Conservation (phyloP, 1,284 basidiomycete genomes). For the Cryptococcus floricola region DNA sequence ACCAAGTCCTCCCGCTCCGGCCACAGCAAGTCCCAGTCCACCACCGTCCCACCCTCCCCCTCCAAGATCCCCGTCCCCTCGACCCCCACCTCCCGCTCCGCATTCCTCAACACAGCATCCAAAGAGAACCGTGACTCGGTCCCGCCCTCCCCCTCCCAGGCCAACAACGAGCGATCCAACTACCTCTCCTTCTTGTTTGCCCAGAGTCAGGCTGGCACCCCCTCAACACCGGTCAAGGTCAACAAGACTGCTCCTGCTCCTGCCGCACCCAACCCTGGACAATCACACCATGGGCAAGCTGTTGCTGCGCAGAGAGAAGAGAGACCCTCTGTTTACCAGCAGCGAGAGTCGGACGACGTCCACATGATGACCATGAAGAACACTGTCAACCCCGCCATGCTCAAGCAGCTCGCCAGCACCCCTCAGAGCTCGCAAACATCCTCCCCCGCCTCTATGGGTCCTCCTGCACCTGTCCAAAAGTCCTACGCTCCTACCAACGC, state of each 20-base stretch:
- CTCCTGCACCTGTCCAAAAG: neutral
- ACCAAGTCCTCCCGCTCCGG: constrained; percentile 20
- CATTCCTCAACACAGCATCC: constrained; percentile 11
- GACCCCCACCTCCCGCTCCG: constrained; percentile 22
- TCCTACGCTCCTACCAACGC: constrained; percentile 13
- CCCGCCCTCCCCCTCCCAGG: constrained; percentile 9
- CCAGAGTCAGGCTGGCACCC: constrained; percentile 26
- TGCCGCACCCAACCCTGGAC: constrained; percentile 10
- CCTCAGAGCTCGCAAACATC: constrained; percentile 3
- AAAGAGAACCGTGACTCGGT: constrained; percentile 25
- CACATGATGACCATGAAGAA: constrained; percentile 50
- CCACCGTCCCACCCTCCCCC: constrained; percentile 24
- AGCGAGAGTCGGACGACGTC: constrained; percentile 36
- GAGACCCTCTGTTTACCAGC: neutral
- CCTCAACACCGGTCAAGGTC: constrained; percentile 29
- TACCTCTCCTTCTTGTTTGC: constrained; percentile 45
- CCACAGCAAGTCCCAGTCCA: constrained; percentile 27
- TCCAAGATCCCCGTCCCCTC: constrained; percentile 39
- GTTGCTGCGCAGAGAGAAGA: constrained; percentile 5
- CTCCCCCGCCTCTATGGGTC: constrained; percentile 10
- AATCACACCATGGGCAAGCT: constrained; percentile 13
- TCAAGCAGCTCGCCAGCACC: constrained; percentile 56
- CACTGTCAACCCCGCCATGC: constrained; percentile 39
- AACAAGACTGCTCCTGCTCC: constrained; percentile 15
- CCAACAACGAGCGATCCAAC: constrained; percentile 29